phyloP scores from a whole-genome alignment of 2,329 filamentous ascomycete genomes.

The Fusarium sp. region DNA sequence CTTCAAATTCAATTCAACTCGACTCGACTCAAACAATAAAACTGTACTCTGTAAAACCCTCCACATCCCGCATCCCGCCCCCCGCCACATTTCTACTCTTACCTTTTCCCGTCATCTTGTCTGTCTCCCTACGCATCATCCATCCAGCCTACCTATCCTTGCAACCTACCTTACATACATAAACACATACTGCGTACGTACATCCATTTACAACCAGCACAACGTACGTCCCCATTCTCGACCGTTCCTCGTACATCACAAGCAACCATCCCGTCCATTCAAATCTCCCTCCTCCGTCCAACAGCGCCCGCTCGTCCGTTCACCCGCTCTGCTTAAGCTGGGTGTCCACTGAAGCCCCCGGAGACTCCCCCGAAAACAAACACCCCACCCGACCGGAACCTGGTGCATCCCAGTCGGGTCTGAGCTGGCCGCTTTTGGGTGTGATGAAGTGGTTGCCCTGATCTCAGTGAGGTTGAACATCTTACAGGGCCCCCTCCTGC shows the following conservation, averaged over 20 bases:
- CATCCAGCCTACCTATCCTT: background rate
- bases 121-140: background rate
- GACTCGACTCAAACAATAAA: constrained; percentile 17
- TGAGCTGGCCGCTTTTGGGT: constrained; percentile 37
- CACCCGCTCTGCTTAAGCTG: constrained; percentile 25
- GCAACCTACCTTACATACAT: constrained; percentile 2
- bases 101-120: constrained; percentile 15
- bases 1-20: constrained; percentile 23
- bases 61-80: constrained; percentile 21
- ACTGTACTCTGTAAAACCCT: constrained; percentile 25
- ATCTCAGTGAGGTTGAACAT: constrained; percentile 30
- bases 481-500: constrained; percentile 33
- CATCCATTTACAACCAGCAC: background rate
- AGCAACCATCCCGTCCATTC: constrained; percentile 3
- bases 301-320: constrained; percentile 28
- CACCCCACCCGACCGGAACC: constrained; percentile 36
- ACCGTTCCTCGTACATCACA: constrained; percentile 4
- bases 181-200: background rate
- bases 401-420: constrained; percentile 29
- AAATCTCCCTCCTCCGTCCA: constrained; percentile 15
- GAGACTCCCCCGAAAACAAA: constrained; percentile 36
- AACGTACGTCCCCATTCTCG: constrained; percentile 16
- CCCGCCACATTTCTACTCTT: constrained; percentile 4
- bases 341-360: constrained; percentile 35
- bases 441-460: constrained; percentile 32